Evolutionary conservation across 2,329 filamentous ascomycete genomes (phyloP).

Genomic region (Ophiocordyceps australis): DNA sequence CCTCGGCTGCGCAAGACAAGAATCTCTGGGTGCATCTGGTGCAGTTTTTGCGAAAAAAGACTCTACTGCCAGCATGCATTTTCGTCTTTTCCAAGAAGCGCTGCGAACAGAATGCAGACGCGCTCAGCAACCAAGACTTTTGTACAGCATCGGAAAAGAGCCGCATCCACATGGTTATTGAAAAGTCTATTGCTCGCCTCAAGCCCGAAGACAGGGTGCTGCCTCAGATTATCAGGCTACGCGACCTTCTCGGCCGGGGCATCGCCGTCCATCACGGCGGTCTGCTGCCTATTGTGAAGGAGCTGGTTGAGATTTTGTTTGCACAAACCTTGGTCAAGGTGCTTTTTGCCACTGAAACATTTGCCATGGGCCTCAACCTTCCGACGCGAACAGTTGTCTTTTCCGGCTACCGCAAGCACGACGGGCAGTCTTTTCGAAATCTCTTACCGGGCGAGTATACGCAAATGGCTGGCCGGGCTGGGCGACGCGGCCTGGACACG

Average conservation of each 20-base stretch:
- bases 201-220: constrained; percentile 78
- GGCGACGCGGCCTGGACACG: constrained; percentile 77
- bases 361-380: constrained; percentile 94
- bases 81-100: constrained; percentile 98
- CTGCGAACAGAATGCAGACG: constrained; percentile 93
- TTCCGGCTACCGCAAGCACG: constrained; percentile 91
- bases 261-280: constrained; percentile 95
- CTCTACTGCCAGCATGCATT: constrained; percentile 79
- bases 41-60: constrained; percentile 74
- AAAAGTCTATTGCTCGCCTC: constrained; percentile 79
- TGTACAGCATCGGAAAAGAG: constrained; percentile 90
- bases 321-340: constrained; percentile 92
- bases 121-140: constrained; percentile 87
- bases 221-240: constrained; percentile 79
- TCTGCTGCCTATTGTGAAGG: constrained; percentile 88
- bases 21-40: constrained; percentile 95
- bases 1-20: constrained; percentile 83
- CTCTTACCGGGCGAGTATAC: constrained; percentile 91
- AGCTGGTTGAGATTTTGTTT: constrained; percentile 92
- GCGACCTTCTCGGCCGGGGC: constrained; percentile 71
- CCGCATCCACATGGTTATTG: constrained; percentile 91
- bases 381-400: constrained; percentile 95
- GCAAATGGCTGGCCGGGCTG: constrained; percentile 93
- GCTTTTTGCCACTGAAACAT: constrained; percentile 93
- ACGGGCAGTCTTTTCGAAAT: constrained; percentile 82